Evolutionary conservation across 805 yeast species (phyloP), one percentile per base, ranked within the genome.

Genomic region (Kodamaea jinghongensis): DNA sequence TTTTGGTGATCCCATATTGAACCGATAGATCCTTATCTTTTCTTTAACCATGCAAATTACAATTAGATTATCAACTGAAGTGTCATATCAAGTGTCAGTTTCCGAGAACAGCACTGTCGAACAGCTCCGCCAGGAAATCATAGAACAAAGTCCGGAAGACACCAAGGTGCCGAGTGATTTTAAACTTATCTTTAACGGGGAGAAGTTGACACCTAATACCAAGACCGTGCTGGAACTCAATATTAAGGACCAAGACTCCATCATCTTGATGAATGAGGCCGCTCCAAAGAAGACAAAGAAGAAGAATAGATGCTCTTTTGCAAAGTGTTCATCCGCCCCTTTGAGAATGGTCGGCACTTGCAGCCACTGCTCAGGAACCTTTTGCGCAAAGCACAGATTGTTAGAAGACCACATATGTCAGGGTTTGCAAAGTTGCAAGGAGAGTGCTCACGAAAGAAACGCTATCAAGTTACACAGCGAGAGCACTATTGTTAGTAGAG

Each of bases 371-470:
- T 77, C 78, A 34, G 95, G 95, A 32, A 83, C 82, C 54, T 88
- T 79, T 61, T 88, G 96, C 62, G 83, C 91, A 23, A 83, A 84
- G 54, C 96, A 88, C 65, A 75, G 96, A 41, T 70, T 88, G 41
- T 70, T 89, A 65, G 96, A 88, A 62, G 88, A 82, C 60, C 96
- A 88, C 63, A 60, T 73, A 43, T 88, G 96, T 58, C 70, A 74
- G 42, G 95, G 93, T 5, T 73, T 88, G 43, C 83, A 82, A 55
- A 73, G 67, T 48, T 87, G 95, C 69, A 86, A 86, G 69, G 90
- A 87, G 52, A 79, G 75, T 52, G 79, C 87, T 49, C 95, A 86
- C 53, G 90, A 85, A 50, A 67, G 87, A 49, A 88, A 88, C 57
- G 96, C 96, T 31, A 73, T 81, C 55, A 86, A 85, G 65, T 73